Percentiles rank a stretch among this genome's conserved stretches.
phyloP scores from a whole-genome alignment of 345 rosid genomes.

The Eucalyptus victrix region DNA sequence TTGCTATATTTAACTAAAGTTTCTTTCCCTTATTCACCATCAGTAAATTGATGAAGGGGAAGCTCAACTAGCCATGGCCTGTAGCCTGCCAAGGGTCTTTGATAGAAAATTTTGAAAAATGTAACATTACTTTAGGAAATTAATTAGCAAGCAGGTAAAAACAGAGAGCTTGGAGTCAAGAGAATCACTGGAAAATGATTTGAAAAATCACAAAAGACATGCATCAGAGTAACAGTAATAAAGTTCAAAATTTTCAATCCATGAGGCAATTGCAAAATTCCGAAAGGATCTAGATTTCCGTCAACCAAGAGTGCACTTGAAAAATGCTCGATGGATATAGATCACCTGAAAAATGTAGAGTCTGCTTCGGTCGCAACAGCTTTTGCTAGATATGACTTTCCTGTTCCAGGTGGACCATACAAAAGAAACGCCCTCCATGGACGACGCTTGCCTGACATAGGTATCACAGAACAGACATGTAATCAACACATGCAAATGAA shows the following conservation, averaged over 20 bases:
- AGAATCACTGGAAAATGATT: background rate
- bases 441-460: conserved; percentile 63
- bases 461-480: background rate
- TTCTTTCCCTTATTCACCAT: background rate
- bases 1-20: background rate
- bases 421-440: conserved; percentile 93
- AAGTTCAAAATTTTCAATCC: background rate
- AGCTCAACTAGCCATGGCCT: background rate
- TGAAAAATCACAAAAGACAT: background rate
- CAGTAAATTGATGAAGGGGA: background rate
- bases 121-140: background rate
- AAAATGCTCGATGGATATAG: background rate
- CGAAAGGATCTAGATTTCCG: background rate
- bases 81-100: background rate
- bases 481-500: background rate
- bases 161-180: background rate
- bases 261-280: background rate
- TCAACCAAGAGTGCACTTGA: background rate
- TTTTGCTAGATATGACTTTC: conserved; percentile 90
- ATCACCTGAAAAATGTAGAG: conserved; percentile 84
- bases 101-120: background rate
- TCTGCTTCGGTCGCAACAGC: conserved; percentile 98
- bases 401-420: conserved; percentile 97
- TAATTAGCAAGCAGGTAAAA: background rate
- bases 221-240: background rate